These are phyloP conservation scores for Fonsecaea multimorphosa DNA, from an alignment of 2,329 filamentous ascomycete genomes.

Conservation along the genomic window DNA sequence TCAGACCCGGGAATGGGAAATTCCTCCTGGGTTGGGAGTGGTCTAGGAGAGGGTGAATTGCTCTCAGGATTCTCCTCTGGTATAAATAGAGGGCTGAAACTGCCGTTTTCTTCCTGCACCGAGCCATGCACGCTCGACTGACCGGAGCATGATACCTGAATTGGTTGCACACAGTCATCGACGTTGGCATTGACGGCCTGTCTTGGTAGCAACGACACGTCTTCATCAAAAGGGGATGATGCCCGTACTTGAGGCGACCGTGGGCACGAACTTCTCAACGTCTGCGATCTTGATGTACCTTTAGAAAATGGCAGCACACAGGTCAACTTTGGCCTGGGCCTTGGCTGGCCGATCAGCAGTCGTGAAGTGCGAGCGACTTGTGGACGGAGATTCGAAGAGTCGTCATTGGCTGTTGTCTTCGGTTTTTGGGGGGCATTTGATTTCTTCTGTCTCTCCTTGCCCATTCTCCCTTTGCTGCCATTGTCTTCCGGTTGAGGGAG, in stretches of 20 bases:
- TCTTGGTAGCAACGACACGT: not conserved
- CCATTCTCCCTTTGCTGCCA: not conserved
- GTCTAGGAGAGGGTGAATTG: constrained; percentile 16
- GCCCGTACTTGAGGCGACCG: not conserved
- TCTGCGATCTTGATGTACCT: not conserved
- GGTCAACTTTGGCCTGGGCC: constrained; percentile 22
- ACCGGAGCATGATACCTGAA: not conserved
- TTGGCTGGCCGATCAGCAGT: constrained; percentile 25
- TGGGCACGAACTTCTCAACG: not conserved
- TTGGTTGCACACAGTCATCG: not conserved
- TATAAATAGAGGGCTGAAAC: constrained; percentile 31
- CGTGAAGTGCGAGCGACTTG: constrained; percentile 16
- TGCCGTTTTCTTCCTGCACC: not conserved
- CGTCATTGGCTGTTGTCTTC: not conserved
- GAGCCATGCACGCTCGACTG: not conserved
- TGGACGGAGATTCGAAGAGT: not conserved
- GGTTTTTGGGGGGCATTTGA: not conserved
- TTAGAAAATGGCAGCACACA: constrained; percentile 20
- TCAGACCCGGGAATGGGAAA: constrained; percentile 16
- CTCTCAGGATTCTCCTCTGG: constrained; percentile 20
- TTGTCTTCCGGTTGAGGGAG: not conserved
- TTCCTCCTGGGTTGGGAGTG: constrained; percentile 24
- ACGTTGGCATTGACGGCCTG: too few relatives aligned
- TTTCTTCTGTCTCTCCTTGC: constrained; percentile 1
- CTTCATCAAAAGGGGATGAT: not conserved